Percentiles rank a stretch among this genome's conserved stretches.
Evolutionary conservation across 1,284 basidiomycete genomes (phyloP).

Genomic region (Leccinum pallidistipes): DNA sequence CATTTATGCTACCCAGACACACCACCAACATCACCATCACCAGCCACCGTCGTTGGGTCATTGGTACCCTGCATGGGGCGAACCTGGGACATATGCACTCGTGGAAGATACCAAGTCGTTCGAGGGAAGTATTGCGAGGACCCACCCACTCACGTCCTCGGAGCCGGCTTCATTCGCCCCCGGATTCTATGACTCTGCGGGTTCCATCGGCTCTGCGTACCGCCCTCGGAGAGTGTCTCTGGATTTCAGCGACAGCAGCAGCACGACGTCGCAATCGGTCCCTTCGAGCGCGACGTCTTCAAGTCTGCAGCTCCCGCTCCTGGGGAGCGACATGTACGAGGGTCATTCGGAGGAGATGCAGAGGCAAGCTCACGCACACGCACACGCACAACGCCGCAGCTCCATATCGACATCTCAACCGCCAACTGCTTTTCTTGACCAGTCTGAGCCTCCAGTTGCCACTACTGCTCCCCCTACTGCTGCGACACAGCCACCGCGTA

Average conservation of each 20-base stretch:
- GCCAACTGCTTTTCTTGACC: slow-evolving; percentile 5
- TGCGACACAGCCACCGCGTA: slow-evolving; percentile 15
- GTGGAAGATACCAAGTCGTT: not conserved
- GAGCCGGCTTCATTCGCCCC: slow-evolving; percentile 25
- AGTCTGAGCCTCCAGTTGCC: slow-evolving; percentile 1
- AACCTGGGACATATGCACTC: not conserved
- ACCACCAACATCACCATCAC: slow-evolving; percentile 1
- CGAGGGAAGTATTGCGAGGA: slow-evolving; percentile 5
- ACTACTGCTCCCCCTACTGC: not conserved
- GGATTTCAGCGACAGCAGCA: slow-evolving; percentile 36
- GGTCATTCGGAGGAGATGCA: slow-evolving; percentile 23
- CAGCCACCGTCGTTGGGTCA: slow-evolving; percentile 18
- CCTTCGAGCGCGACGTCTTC: slow-evolving; percentile 42
- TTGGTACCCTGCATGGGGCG: not conserved
- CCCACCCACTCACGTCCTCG: slow-evolving; percentile 20
- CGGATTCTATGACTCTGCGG: slow-evolving; percentile 22
- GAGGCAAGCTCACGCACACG: slow-evolving; percentile 8
- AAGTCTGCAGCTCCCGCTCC: slow-evolving; percentile 42
- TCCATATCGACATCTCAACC: slow-evolving; percentile 23
- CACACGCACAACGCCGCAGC: slow-evolving; percentile 11
- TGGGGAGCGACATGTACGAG: slow-evolving; percentile 25
- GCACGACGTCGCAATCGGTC: slow-evolving; percentile 33
- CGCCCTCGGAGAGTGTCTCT: slow-evolving; percentile 30
- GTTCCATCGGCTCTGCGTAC: slow-evolving; percentile 28
- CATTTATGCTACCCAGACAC: slow-evolving; percentile 21